Evolutionary conservation across 2,329 filamentous ascomycete species (phyloP), one percentile per base, ranked within the genome.

Genomic region (Fusarium drepaniforme): DNA sequence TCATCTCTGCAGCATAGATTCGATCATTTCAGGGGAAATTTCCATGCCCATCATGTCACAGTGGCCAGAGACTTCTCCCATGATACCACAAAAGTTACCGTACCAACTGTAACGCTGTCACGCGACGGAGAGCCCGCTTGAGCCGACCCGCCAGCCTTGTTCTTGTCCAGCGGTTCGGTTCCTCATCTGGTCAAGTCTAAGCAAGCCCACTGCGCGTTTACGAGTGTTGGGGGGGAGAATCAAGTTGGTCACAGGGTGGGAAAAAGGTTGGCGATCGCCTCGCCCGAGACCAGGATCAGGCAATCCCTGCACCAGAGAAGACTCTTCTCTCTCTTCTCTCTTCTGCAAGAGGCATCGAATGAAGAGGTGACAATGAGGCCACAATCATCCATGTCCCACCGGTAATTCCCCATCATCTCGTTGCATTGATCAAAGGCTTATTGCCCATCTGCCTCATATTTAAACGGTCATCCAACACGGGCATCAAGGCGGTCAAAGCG

Each of bases 401-500:
- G 49, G 72, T 63, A 70, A 70, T 59, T 44, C 42, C 66, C 56
- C 69, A 68, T 74, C 69, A 68, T 74, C 53, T 67, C 65, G 40
- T 44, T 66, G 77, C 72, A 76, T 78, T 75, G 68, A 75, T 75
- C 66, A 77, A 75, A 66, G 51, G 64, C 63, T 74, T 69, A 77
- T 67, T 72, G 70, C 68, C 51, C 70, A 59, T 71, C 57, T 64
- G 63, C 68, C 67, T 75, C 73, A 60, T 49, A 64, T 78, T 73
- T 68, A 70, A 73, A 53, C 64, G 63, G 66, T 13, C 28, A 63
- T 78, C 73, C 63, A 69, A 78, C 77, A 78, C 77, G 66, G 74
- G 66, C 70, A 71, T 68, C 70, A 58, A 71, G 67, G 77, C 77
- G 77, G 77, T 78, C 77, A 79, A 76, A 77, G 77, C 77, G 70